Percentiles rank a stretch among this genome's conserved stretches.
phyloP scores from a whole-genome alignment of 306 rosid genomes.

The Pachyrhizus erosus region DNA sequence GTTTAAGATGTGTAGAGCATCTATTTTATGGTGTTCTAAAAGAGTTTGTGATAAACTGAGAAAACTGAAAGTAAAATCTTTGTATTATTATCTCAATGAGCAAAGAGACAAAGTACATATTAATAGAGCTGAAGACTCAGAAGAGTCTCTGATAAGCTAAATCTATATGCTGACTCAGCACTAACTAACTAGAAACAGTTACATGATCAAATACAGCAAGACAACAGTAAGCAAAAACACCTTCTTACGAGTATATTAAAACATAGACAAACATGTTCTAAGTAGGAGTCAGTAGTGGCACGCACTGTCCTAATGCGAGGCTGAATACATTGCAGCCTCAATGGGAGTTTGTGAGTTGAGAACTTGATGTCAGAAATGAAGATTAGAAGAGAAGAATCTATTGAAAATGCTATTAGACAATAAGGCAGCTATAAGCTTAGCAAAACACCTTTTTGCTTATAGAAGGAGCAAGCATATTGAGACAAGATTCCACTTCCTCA shows the following conservation, averaged over 20 bases:
- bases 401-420: neutral
- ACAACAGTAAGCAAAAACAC: too few relatives aligned
- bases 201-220: too few relatives aligned
- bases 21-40: neutral
- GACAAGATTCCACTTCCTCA: neutral
- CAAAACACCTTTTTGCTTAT: neutral
- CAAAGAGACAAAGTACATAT: too few relatives aligned
- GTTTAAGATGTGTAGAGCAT: neutral
- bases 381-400: neutral
- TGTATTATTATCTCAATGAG: too few relatives aligned
- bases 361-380: neutral
- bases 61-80: too few relatives aligned
- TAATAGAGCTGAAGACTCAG: too few relatives aligned
- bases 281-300: neutral
- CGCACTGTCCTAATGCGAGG: neutral
- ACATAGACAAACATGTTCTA: too few relatives aligned
- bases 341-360: neutral
- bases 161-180: too few relatives aligned
- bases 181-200: too few relatives aligned
- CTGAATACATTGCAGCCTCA: neutral
- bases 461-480: neutral
- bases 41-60: too few relatives aligned
- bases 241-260: too few relatives aligned
- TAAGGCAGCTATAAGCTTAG: neutral
- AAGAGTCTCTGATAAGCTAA: too few relatives aligned